A percentile compares a stretch with the other conserved stretches of the same genome.
Conservation (phyloP, 768 basidiomycete genomes). For the Kwoniella heveanensis region DNA sequence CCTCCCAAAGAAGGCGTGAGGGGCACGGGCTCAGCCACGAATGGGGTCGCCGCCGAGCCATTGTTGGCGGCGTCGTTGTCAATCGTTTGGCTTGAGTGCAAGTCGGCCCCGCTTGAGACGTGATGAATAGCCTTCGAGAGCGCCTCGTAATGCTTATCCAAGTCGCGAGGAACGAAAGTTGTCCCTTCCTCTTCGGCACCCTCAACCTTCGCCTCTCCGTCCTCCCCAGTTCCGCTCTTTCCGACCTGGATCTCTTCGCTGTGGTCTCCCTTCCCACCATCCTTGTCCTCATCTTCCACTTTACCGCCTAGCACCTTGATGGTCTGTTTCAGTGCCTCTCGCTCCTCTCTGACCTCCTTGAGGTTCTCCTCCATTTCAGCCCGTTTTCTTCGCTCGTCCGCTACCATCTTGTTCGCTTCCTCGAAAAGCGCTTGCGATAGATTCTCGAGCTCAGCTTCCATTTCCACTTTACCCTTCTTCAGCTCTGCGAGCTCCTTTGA, state of each 20-base stretch:
- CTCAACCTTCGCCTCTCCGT: constrained; percentile 9
- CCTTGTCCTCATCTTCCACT: constrained; percentile 25
- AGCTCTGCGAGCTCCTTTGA: constrained; percentile 48
- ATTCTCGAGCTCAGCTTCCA: constrained; percentile 55
- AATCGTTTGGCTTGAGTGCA: constrained; percentile 3
- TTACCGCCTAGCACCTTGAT: constrained; percentile 48
- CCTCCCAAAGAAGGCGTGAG: not conserved
- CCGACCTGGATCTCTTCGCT: constrained; percentile 9
- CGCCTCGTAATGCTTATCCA: constrained; percentile 51
- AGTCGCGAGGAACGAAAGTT: constrained; percentile 36
- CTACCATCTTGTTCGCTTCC: constrained; percentile 58
- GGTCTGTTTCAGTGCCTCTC: constrained; percentile 40
- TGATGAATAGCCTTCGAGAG: constrained; percentile 48
- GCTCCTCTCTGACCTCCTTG: constrained; percentile 48
- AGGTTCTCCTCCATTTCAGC: constrained; percentile 50
- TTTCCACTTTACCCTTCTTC: constrained; percentile 53
- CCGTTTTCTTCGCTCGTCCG: constrained; percentile 51
- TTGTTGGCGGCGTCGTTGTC: not conserved
- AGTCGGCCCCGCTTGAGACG: constrained; percentile 28
- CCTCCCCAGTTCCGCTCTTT: constrained; percentile 24
- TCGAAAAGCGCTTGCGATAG: constrained; percentile 55
- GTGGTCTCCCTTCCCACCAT: constrained; percentile 15
- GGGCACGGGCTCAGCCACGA: constrained; percentile 9
- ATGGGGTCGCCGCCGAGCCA: not conserved
- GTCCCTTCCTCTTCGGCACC: constrained; percentile 26